Conservation (phyloP, 1,284 basidiomycete genomes). For the Ganoderma sp. region DNA sequence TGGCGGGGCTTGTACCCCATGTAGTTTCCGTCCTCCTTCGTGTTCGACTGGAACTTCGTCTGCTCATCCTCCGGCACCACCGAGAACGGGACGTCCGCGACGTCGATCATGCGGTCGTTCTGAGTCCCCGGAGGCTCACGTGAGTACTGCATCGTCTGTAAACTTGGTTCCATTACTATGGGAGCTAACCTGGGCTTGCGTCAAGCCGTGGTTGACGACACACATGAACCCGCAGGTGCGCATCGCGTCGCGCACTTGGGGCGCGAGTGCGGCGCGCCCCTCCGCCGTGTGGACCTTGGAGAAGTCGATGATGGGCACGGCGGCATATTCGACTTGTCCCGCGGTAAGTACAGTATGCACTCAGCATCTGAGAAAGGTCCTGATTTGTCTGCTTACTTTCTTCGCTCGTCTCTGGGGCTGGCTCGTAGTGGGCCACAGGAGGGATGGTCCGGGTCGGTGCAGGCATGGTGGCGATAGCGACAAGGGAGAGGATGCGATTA, state of each 20-base stretch:
- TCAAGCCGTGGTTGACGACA: conserved; percentile 63
- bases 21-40: conserved; percentile 57
- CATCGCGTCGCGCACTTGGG: conserved; percentile 63
- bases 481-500: neutral
- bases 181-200: conserved; percentile 53
- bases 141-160: too few species aligned
- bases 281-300: conserved; percentile 54
- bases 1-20: conserved; percentile 65
- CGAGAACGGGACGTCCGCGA: conserved; percentile 45
- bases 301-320: conserved; percentile 72
- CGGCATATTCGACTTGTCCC: conserved; percentile 65
- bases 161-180: too few species aligned
- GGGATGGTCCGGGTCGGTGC: conserved; percentile 12
- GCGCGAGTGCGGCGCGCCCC: conserved; percentile 46
- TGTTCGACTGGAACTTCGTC: conserved; percentile 52
- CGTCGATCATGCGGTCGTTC: conserved; percentile 29
- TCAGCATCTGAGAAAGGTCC: too few species aligned
- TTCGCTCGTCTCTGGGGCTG: conserved; percentile 35
- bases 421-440: conserved; percentile 33
- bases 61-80: conserved; percentile 64
- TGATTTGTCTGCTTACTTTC: conserved; percentile 27
- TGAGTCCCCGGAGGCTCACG: too few species aligned
- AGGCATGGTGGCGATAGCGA: conserved; percentile 18
- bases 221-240: conserved; percentile 68
- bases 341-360: too few species aligned